Percentiles rank a stretch among this genome's conserved stretches.
Evolutionary conservation across 108 stramenopile genomes (phyloP).

Genomic region (Cyclotella baltica): DNA sequence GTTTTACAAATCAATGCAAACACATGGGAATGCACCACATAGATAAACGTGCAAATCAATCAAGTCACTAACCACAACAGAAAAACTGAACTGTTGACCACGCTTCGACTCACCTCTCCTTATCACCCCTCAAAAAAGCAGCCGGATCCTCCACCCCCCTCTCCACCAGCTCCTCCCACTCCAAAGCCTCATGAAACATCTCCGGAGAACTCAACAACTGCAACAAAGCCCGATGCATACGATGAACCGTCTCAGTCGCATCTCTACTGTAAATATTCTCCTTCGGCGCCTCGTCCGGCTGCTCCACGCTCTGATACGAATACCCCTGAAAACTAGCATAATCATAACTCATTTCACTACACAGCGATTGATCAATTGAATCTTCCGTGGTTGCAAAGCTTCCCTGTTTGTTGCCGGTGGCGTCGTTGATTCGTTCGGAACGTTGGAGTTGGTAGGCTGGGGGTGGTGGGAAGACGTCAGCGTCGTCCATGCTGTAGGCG

Average conservation of each 20-base stretch:
- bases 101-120: constrained; percentile 4
- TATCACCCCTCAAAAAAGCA: constrained; percentile 30
- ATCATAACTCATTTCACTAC: constrained; percentile 15
- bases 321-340: constrained; percentile 7
- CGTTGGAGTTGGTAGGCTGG: constrained; percentile 40
- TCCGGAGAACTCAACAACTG: constrained; percentile 78
- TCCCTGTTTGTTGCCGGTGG: background rate
- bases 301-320: constrained; percentile 3
- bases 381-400: constrained; percentile 24
- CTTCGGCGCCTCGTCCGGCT: background rate
- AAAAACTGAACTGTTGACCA: background rate
- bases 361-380: constrained; percentile 13
- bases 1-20: too few relatives aligned
- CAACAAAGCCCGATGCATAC: constrained; percentile 75
- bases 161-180: constrained; percentile 34
- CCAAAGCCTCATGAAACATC: constrained; percentile 77
- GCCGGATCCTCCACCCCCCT: constrained; percentile 30
- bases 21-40: too few relatives aligned
- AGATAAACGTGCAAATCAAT: too few relatives aligned
- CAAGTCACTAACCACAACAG: background rate
- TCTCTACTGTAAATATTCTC: constrained; percentile 22
- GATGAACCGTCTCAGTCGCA: constrained; percentile 76
- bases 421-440: constrained; percentile 17
- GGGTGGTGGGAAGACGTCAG: constrained; percentile 21
- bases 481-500: constrained; percentile 40